Evolutionary conservation across 768 basidiomycete species (phyloP).

Genomic region (Psilocybe sp.): DNA sequence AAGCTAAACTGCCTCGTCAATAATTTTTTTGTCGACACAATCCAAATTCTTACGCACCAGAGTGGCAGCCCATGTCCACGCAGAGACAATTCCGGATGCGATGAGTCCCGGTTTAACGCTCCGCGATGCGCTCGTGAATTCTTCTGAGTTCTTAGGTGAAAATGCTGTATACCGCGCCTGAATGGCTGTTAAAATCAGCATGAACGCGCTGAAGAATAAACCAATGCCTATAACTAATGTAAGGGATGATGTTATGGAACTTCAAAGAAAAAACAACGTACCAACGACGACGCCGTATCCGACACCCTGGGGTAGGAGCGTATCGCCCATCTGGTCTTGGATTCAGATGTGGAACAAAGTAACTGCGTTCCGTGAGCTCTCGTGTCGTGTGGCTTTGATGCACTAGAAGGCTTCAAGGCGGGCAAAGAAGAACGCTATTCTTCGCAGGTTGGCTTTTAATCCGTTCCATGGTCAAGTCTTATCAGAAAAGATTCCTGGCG

Average conservation of each 20-base stretch:
- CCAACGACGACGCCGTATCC: conserved; percentile 8
- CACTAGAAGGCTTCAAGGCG: no score
- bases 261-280: no score
- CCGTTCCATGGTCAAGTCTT: no score
- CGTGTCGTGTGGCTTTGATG: no score
- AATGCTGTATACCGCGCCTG: conserved; percentile 14
- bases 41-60: conserved; percentile 10
- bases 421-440: no score
- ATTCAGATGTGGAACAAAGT: no score
- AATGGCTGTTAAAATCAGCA: conserved; percentile 18
- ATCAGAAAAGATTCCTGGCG: no score
- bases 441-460: no score
- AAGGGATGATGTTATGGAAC: no score
- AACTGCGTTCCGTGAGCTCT: no score
- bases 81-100: conserved; percentile 18
- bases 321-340: background rate
- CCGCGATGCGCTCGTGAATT: conserved; percentile 20
- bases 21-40: conserved; percentile 17
- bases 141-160: conserved; percentile 16
- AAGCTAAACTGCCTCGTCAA: conserved; percentile 18
- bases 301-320: conserved; percentile 1
- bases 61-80: conserved; percentile 5
- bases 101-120: conserved; percentile 22
- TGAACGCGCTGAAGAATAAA: conserved; percentile 15
- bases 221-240: conserved; percentile 7